Evolutionary conservation across 2,329 filamentous ascomycete species (phyloP).

Genomic region (Eutypella sp.): DNA sequence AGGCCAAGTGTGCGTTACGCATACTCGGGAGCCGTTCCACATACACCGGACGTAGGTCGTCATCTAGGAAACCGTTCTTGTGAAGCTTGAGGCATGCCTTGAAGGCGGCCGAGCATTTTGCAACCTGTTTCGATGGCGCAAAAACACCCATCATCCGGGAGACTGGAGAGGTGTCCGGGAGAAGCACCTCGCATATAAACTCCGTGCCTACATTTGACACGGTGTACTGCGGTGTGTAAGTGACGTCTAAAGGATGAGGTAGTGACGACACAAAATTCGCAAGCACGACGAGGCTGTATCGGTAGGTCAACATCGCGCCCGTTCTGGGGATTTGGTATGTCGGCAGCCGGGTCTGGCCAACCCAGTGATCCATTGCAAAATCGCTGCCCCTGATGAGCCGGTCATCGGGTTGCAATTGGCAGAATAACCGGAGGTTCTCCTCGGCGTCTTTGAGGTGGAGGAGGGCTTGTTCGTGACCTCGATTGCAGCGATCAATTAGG

Average conservation of each 20-base stretch:
- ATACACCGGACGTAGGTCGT: constrained; percentile 68
- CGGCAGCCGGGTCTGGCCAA: constrained; percentile 48
- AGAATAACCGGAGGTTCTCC: constrained; percentile 67
- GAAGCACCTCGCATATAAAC: constrained; percentile 71
- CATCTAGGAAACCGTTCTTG: constrained; percentile 62
- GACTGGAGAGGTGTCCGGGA: constrained; percentile 72
- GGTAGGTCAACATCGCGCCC: constrained; percentile 74
- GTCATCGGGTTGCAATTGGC: constrained; percentile 67
- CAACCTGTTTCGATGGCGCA: constrained; percentile 65
- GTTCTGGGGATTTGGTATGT: constrained; percentile 59
- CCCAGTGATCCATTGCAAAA: constrained; percentile 49
- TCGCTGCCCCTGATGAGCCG: constrained; percentile 60
- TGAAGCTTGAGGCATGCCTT: constrained; percentile 70
- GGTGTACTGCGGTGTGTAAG: constrained; percentile 52
- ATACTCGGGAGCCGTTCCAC: constrained; percentile 68
- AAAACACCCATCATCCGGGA: constrained; percentile 58
- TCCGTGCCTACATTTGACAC: constrained; percentile 50
- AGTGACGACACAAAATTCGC: constrained; percentile 69
- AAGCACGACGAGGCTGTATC: constrained; percentile 66
- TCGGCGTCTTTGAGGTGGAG: constrained; percentile 58
- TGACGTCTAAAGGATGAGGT: constrained; percentile 37
- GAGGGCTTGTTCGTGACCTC: constrained; percentile 51
- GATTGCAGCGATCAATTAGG: constrained; percentile 73
- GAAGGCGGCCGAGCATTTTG: constrained; percentile 87
- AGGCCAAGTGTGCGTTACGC: constrained; percentile 80